Percentiles rank a stretch among this genome's conserved stretches.
Evolutionary conservation across 495 filamentous ascomycete species (phyloP).

Genomic region (Zalerion maritima): DNA sequence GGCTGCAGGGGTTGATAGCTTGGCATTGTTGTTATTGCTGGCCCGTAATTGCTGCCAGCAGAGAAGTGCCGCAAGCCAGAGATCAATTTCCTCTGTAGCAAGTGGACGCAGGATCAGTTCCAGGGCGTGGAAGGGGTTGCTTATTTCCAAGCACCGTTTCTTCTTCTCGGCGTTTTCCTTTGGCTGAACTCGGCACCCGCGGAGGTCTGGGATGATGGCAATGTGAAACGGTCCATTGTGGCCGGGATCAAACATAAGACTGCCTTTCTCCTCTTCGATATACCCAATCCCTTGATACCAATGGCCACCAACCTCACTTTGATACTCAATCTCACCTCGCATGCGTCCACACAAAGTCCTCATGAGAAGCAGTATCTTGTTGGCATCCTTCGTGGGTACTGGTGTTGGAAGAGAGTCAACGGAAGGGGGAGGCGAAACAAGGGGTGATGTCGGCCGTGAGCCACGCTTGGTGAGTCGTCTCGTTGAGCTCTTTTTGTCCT

Average conservation of each 20-base stretch:
- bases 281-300: slow-evolving; percentile 51
- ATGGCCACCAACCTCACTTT: slow-evolving; percentile 32
- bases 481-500: slow-evolving; percentile 26
- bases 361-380: slow-evolving; percentile 53
- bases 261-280: slow-evolving; percentile 51
- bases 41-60: slow-evolving; percentile 88
- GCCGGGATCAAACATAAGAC: slow-evolving; percentile 45
- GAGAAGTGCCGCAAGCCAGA: slow-evolving; percentile 83
- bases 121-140: slow-evolving; percentile 49
- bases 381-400: slow-evolving; percentile 44
- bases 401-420: slow-evolving; percentile 40
- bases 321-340: slow-evolving; percentile 54
- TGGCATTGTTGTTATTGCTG: slow-evolving; percentile 15
- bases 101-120: slow-evolving; percentile 64
- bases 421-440: slow-evolving; percentile 28
- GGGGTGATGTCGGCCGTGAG: slow-evolving; percentile 33
- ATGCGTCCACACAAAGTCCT: slow-evolving; percentile 51
- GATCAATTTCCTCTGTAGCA: slow-evolving; percentile 61
- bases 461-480: slow-evolving; percentile 33
- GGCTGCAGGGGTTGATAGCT: slow-evolving; percentile 12
- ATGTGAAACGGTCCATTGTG: slow-evolving; percentile 33
- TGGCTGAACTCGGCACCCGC: slow-evolving; percentile 71
- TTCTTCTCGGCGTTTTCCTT: slow-evolving; percentile 47
- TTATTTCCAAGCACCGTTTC: slow-evolving; percentile 67
- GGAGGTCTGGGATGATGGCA: slow-evolving; percentile 58